Base-by-base conservation (phyloP, 495 filamentous ascomycete species). In the Choiromyces venosus region DNA sequence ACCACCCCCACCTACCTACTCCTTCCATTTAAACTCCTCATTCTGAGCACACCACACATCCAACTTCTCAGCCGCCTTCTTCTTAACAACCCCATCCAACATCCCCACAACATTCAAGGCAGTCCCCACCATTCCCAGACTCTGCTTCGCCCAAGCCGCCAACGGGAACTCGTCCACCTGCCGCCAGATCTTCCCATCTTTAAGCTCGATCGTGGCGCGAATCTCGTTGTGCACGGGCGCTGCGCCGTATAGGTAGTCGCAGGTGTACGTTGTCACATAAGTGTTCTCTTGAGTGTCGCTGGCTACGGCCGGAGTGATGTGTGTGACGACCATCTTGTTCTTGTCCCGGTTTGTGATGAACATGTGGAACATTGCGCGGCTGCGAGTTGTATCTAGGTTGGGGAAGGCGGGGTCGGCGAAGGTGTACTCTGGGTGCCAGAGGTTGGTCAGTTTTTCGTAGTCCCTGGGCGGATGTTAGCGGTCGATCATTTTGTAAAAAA, bases 331-430 rank as follows among this genome's bases (percentile, higher is more conserved):
- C 65, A 76, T 68, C 39, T 77, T 39, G 1, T 42, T 71, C 37
- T 46, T 76, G 37, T 37, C 36, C 1, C 52, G 52, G 52, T 65
- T 69, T 21, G 65, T 66, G 39, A 52, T 68, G 69, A 76, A 77
- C 68, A 77, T 76, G 36, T 76, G 68, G 25, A 77, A 77, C 68
- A 77, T 65, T n/a, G 73, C 75, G 52, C 6, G 29, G 12, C 66
- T 52, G 46, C 37, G 52, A 25, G 16, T 29, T 66, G 66, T 72
- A 40, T 66, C 69, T 29, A 69, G 8, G 40, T 74, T n/a, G 0
- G 74, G 71, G 56, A 77, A 77, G 21, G 69, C 68, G 2, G 73
- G 73, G 25, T 77, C 75, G 9, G 73, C 67, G 33, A 77, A 77
- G 12, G 70, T 70, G 19, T 76, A 77, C 12, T 76, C 52, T 25